Evolutionary conservation across 2,329 filamentous ascomycete species (phyloP).

Genomic region (Aspergillus fijiensis): DNA sequence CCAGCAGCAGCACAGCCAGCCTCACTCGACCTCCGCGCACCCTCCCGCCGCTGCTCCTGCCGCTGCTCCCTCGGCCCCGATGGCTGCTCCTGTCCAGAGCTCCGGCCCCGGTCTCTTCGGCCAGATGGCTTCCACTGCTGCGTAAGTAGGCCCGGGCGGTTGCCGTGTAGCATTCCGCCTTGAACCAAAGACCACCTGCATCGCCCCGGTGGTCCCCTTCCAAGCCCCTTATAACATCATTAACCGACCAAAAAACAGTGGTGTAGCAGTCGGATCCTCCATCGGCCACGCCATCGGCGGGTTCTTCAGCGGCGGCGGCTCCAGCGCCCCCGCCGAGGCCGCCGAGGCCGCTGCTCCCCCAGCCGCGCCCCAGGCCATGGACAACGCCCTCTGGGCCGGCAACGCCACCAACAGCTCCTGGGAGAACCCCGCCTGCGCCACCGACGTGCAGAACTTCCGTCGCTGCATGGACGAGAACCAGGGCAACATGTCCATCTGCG

Average conservation of each 20-base stretch:
- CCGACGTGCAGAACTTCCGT: constrained; percentile 81
- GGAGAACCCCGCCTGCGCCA: constrained; percentile 67
- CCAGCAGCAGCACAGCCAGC: constrained; percentile 64
- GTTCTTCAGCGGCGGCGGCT: constrained; percentile 75
- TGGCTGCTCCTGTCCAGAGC: constrained; percentile 48
- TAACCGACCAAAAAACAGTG: constrained; percentile 55
- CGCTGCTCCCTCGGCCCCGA: constrained; percentile 44
- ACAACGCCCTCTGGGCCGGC: constrained; percentile 47
- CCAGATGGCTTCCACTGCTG: constrained; percentile 96
- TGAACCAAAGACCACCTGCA: background rate
- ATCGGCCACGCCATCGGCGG: constrained; percentile 94
- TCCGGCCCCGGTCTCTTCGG: constrained; percentile 84
- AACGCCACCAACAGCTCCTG: constrained; percentile 50
- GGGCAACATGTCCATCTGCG: constrained; percentile 93
- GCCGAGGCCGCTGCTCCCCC: constrained; percentile 48
- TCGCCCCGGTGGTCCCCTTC: no score
- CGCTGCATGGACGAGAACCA: constrained; percentile 94
- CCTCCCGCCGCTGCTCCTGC: constrained; percentile 50
- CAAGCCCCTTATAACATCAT: background rate
- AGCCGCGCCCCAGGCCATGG: constrained; percentile 54
- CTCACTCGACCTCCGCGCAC: constrained; percentile 65
- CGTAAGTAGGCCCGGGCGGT: constrained; percentile 62
- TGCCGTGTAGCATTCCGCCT: background rate
- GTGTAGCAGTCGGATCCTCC: constrained; percentile 92
- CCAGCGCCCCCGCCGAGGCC: constrained; percentile 55